Evolutionary conservation across 306 rosid species (phyloP).

Genomic region (Inga oerstediana): DNA sequence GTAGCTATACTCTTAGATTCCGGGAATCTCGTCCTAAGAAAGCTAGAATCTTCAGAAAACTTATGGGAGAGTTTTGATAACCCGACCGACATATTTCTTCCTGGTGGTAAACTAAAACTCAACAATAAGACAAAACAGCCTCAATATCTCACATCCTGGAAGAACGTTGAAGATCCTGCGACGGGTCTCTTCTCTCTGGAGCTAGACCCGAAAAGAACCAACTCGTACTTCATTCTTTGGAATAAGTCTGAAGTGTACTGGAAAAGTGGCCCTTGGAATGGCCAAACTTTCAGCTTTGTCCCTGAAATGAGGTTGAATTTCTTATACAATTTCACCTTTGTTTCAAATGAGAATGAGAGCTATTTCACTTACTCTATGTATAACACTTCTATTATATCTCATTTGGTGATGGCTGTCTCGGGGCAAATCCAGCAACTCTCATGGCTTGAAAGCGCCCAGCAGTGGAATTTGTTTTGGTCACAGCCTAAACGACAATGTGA

Average conservation of each 20-base stretch:
- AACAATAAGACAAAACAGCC: slow-evolving; percentile 40
- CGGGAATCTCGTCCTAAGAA: slow-evolving; percentile 58
- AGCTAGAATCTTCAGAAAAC: slow-evolving; percentile 28
- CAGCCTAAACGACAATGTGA: slow-evolving; percentile 43
- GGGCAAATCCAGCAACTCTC: slow-evolving; percentile 40
- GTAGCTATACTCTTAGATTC: slow-evolving; percentile 45
- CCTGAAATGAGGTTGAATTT: slow-evolving; percentile 48
- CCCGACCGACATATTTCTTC: slow-evolving; percentile 55
- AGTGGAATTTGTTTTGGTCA: slow-evolving; percentile 50
- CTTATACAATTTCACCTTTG: slow-evolving; percentile 40
- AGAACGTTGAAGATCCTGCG: slow-evolving; percentile 40
- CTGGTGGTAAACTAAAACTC: slow-evolving; percentile 42
- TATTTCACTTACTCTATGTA: slow-evolving; percentile 45
- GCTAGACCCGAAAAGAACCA: slow-evolving; percentile 42
- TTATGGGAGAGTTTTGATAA: slow-evolving; percentile 71
- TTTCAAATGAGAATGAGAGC: slow-evolving; percentile 32
- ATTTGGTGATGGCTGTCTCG: slow-evolving; percentile 34
- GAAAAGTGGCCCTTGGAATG: slow-evolving; percentile 59
- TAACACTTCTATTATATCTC: not conserved
- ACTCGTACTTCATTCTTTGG: slow-evolving; percentile 41
- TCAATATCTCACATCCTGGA: slow-evolving; percentile 54
- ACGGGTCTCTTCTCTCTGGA: slow-evolving; percentile 46
- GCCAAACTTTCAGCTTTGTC: slow-evolving; percentile 36
- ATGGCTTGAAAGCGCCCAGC: not conserved
- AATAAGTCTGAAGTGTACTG: slow-evolving; percentile 46